Conservation (phyloP, 1,284 basidiomycete genomes). For the Melampsora americana region DNA sequence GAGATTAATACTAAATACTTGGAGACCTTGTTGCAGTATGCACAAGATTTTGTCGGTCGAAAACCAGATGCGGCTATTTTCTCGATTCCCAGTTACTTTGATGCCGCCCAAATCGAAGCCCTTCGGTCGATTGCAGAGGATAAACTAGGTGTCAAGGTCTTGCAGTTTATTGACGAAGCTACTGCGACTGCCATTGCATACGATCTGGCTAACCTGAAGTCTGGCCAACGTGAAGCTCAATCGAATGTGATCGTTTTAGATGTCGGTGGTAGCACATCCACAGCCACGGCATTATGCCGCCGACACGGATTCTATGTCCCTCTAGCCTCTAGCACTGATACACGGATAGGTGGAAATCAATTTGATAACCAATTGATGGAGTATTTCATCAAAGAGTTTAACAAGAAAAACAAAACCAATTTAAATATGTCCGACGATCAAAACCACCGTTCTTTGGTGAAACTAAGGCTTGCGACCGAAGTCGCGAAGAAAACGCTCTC, state of each 20-base stretch:
- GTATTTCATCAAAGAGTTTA: conserved; percentile 93
- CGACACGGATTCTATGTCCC: conserved; percentile 61
- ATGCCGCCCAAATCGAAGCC: conserved; percentile 52
- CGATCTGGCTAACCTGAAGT: conserved; percentile 53
- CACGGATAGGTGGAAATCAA: conserved; percentile 61
- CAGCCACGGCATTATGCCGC: conserved; percentile 59
- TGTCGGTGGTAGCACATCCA: conserved; percentile 62
- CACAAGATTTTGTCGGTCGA: conserved; percentile 83
- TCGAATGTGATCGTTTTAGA: conserved; percentile 60
- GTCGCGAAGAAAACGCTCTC: conserved; percentile 90
- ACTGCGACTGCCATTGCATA: conserved; percentile 68
- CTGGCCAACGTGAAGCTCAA: conserved; percentile 14
- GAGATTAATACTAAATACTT: conserved; percentile 72
- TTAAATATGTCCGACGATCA: conserved; percentile 47
- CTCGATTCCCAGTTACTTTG: conserved; percentile 64
- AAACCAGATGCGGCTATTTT: conserved; percentile 79
- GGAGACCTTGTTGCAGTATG: conserved; percentile 75
- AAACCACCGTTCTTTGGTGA: conserved; percentile 82
- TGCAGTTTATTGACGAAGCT: conserved; percentile 77
- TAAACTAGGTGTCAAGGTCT: conserved; percentile 72
- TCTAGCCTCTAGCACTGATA: conserved; percentile 58
- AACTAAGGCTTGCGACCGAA: conserved; percentile 86
- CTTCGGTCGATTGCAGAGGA: conserved; percentile 55
- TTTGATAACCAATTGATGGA: conserved; percentile 80
- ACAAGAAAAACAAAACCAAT: conserved; percentile 81